A percentile compares a stretch with the other conserved stretches of the same genome.
These are phyloP conservation scores for Exophiala phaeomuriformis DNA, from an alignment of 2,329 filamentous ascomycete species.

Conservation along the genomic window DNA sequence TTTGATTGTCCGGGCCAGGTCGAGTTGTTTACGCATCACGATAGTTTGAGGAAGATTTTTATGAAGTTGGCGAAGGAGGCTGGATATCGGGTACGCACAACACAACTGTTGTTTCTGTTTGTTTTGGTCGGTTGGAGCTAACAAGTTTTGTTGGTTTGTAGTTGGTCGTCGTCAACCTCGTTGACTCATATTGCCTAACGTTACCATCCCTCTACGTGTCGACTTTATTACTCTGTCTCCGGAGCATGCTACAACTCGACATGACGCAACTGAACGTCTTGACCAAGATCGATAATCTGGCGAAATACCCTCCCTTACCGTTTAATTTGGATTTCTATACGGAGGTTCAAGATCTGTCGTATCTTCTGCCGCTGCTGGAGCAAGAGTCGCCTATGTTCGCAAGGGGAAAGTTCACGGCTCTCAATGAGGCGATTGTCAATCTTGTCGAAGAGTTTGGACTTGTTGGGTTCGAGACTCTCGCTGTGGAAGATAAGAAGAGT, in stretches of 20 bases:
- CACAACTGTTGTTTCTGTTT: background rate
- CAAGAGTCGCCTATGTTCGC: conserved; percentile 62
- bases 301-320: conserved; percentile 73
- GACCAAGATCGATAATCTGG: conserved; percentile 93
- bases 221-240: conserved; percentile 82
- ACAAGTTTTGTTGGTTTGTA: conserved; percentile 35
- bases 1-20: conserved; percentile 98
- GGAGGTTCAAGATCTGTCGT: conserved; percentile 85
- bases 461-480: conserved; percentile 85
- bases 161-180: conserved; percentile 88
- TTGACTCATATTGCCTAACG: conserved; percentile 88
- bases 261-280: conserved; percentile 92
- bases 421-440: conserved; percentile 80
- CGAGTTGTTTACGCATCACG: conserved; percentile 93
- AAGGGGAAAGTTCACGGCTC: conserved; percentile 61
- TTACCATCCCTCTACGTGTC: conserved; percentile 92
- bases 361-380: conserved; percentile 73
- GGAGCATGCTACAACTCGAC: conserved; percentile 97
- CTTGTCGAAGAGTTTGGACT: conserved; percentile 85
- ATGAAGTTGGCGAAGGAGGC: conserved; percentile 85
- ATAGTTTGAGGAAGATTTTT: conserved; percentile 84
- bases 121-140: background rate
- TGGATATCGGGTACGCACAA: conserved; percentile 70
- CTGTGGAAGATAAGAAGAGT: conserved; percentile 92
- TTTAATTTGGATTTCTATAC: conserved; percentile 98